Evolutionary conservation across 305 asterid genomes (phyloP).

Genomic region (Fraxinus baroniana): DNA sequence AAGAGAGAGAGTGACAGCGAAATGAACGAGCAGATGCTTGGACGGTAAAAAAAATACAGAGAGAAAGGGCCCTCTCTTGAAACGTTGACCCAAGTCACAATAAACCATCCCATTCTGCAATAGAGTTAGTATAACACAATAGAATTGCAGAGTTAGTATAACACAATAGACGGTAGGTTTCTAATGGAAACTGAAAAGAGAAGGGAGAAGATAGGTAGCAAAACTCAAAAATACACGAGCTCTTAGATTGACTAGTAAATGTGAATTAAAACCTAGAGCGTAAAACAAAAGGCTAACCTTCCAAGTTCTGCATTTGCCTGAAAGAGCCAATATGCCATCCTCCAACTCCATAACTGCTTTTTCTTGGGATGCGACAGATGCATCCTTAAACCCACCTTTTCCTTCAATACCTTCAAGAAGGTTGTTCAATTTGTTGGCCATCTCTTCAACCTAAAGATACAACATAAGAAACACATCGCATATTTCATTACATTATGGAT

Average conservation of each 20-base stretch:
- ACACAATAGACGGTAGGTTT: neutral
- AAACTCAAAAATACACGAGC: neutral
- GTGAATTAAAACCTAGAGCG: constrained; percentile 18
- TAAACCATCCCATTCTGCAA: constrained; percentile 7
- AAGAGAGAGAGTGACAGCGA: neutral
- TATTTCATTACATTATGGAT: constrained; percentile 18
- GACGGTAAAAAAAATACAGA: neutral
- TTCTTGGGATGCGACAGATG: constrained; percentile 62
- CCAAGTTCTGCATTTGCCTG: constrained; percentile 67
- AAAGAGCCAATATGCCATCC: constrained; percentile 60
- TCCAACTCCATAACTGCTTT: constrained; percentile 61
- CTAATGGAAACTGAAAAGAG: neutral
- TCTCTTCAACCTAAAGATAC: constrained; percentile 73
- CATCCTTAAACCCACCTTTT: constrained; percentile 76
- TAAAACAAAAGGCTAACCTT: constrained; percentile 44
- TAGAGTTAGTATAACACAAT: neutral
- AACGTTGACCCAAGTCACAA: neutral
- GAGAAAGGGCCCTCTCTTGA: neutral
- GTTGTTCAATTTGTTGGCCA: constrained; percentile 65
- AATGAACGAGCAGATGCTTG: neutral
- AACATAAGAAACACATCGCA: constrained; percentile 15
- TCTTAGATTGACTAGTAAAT: constrained; percentile 12
- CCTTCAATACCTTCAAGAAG: constrained; percentile 80
- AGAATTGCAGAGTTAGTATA: neutral
- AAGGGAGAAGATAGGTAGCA: neutral